phyloP scores from a whole-genome alignment of 768 basidiomycete species.

The Gloeophyllum trabeum region DNA sequence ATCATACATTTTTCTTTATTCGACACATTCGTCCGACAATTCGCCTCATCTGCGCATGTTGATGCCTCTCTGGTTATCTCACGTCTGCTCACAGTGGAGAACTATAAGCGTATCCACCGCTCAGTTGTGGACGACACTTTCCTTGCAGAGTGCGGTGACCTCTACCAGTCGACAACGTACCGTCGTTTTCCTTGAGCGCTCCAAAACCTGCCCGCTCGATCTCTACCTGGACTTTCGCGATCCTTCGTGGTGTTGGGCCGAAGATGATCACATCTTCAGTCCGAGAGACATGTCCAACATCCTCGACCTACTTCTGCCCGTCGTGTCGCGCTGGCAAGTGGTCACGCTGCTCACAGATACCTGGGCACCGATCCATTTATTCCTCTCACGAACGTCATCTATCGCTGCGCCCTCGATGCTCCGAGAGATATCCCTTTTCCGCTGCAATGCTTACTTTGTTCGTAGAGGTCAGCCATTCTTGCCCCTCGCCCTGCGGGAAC shows the following conservation, averaged over 20 bases:
- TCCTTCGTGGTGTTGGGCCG: constrained; percentile 41
- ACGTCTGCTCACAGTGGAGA: constrained; percentile 39
- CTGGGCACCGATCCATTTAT: constrained; percentile 45
- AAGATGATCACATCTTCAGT: constrained; percentile 29
- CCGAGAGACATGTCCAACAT: constrained; percentile 32
- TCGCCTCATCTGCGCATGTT: neutral
- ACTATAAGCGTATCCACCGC: constrained; percentile 31
- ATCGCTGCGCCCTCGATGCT: constrained; percentile 24
- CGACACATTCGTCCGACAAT: neutral
- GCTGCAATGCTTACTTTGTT: constrained; percentile 51
- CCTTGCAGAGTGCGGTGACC: constrained; percentile 32
- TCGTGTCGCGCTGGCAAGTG: constrained; percentile 32
- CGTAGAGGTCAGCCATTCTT: constrained; percentile 29
- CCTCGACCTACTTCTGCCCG: constrained; percentile 32
- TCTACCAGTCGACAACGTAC: constrained; percentile 24
- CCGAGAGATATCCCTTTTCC: constrained; percentile 29
- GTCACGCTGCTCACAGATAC: constrained; percentile 47
- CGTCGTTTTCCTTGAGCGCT: constrained; percentile 30
- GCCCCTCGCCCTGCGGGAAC: constrained; percentile 26
- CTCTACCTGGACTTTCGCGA: constrained; percentile 50
- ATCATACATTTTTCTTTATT: too few species aligned
- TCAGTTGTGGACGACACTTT: constrained; percentile 39
- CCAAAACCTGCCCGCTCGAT: constrained; percentile 32
- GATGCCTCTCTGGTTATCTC: neutral
- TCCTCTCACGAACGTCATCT: constrained; percentile 33